Conservation (phyloP, 257 asterid genomes). For the Cynanchum wilfordii region DNA sequence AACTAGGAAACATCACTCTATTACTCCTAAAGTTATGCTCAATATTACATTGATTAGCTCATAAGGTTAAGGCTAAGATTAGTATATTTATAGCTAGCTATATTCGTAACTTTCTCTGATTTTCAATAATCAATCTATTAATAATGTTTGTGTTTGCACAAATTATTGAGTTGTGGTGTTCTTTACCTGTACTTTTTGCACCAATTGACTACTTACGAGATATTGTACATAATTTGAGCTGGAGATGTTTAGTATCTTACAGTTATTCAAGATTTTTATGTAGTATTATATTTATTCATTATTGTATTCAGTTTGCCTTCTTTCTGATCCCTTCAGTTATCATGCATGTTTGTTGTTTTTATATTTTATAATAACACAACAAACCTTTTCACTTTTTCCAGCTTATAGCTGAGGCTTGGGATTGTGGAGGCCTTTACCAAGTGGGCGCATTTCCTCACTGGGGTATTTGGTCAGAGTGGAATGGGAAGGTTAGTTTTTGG, state of each 20-base stretch:
- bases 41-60: no score
- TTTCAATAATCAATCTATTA: neutral
- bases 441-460: slow-evolving; percentile 92
- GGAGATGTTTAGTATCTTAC: neutral
- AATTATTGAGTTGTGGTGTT: neutral
- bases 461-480: slow-evolving; percentile 99
- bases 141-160: neutral
- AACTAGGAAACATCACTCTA: no score
- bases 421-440: slow-evolving; percentile 99
- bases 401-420: slow-evolving; percentile 99
- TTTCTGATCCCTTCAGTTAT: neutral
- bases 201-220: neutral
- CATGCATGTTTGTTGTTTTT: slow-evolving; percentile 3
- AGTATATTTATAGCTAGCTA: no score
- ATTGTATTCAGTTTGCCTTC: neutral
- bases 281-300: neutral
- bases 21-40: no score
- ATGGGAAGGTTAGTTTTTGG: slow-evolving; percentile 70
- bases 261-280: neutral
- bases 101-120: no score
- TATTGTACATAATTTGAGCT: neutral
- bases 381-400: slow-evolving; percentile 22
- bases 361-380: neutral
- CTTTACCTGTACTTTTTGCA: neutral
- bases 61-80: no score